Evolutionary conservation across 2,329 filamentous ascomycete species (phyloP).

Genomic region (Laburnicola sp.): DNA sequence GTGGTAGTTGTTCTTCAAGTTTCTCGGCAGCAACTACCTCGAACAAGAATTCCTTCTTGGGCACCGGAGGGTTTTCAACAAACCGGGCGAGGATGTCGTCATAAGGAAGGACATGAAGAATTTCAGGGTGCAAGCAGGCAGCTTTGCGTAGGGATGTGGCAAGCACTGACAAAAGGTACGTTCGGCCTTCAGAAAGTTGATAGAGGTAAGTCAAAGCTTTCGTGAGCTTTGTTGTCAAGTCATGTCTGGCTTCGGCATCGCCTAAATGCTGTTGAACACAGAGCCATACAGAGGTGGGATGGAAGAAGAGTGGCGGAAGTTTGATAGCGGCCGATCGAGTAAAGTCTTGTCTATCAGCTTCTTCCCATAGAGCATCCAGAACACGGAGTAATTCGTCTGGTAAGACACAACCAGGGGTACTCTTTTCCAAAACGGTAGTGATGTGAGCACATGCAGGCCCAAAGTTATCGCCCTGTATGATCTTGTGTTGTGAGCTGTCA

Average conservation of each 20-base stretch:
- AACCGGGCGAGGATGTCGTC: slow-evolving; percentile 47
- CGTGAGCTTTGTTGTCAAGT: background rate
- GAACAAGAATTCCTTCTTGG: slow-evolving; percentile 50
- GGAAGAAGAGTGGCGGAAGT: slow-evolving; percentile 45
- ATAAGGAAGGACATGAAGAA: slow-evolving; percentile 39
- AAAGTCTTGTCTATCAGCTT: slow-evolving; percentile 54
- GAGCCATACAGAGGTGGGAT: slow-evolving; percentile 33
- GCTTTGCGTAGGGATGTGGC: slow-evolving; percentile 37
- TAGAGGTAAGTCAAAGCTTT: slow-evolving; percentile 33
- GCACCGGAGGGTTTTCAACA: slow-evolving; percentile 46
- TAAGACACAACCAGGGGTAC: slow-evolving; percentile 5
- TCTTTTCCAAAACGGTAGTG: slow-evolving; percentile 22
- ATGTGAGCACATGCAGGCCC: slow-evolving; percentile 32
- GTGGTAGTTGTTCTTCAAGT: slow-evolving; percentile 33
- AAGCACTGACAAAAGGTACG: slow-evolving; percentile 40
- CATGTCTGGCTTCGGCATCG: background rate
- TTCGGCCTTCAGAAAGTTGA: slow-evolving; percentile 36
- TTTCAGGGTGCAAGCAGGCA: slow-evolving; percentile 29
- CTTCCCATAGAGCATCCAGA: slow-evolving; percentile 50
- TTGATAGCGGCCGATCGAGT: slow-evolving; percentile 45
- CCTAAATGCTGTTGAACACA: slow-evolving; percentile 15
- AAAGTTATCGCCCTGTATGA: slow-evolving; percentile 37
- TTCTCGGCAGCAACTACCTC: slow-evolving; percentile 48
- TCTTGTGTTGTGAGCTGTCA: slow-evolving; percentile 29
- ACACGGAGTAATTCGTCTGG: slow-evolving; percentile 24